These are phyloP conservation scores for Lithospermum erythrorhizon DNA, from an alignment of 257 asterid species.

Conservation along the genomic window DNA sequence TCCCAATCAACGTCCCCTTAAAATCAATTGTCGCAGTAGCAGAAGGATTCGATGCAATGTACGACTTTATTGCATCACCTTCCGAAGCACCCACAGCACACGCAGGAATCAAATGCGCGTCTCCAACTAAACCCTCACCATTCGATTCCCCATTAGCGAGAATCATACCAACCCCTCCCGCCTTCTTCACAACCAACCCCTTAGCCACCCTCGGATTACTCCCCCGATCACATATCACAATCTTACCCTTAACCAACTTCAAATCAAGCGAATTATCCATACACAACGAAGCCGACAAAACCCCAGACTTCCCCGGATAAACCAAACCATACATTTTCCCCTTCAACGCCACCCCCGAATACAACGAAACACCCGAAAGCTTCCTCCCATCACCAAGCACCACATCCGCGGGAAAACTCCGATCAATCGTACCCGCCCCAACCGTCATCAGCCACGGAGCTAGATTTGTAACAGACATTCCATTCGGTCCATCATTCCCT, in stretches of 20 bases:
- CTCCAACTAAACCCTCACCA: slow-evolving; percentile 93
- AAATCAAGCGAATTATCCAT: slow-evolving; percentile 89
- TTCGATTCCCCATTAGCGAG: slow-evolving; percentile 77
- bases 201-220: slow-evolving; percentile 88
- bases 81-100: slow-evolving; percentile 68
- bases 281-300: slow-evolving; percentile 77
- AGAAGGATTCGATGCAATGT: slow-evolving; percentile 23
- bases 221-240: slow-evolving; percentile 90
- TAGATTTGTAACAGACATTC: slow-evolving; percentile 86
- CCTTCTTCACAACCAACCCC: slow-evolving; percentile 75
- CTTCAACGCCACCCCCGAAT: slow-evolving; percentile 57
- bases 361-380: slow-evolving; percentile 67
- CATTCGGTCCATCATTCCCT: slow-evolving; percentile 94
- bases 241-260: slow-evolving; percentile 48
- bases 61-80: slow-evolving; percentile 67
- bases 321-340: slow-evolving; percentile 65
- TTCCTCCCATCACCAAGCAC: slow-evolving; percentile 55
- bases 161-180: slow-evolving; percentile 93
- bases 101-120: slow-evolving; percentile 78
- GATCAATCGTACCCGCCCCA: slow-evolving; percentile 90
- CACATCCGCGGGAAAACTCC: slow-evolving; percentile 79
- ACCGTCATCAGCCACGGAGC: slow-evolving; percentile 98
- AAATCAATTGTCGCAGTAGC: slow-evolving; percentile 62
- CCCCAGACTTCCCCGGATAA: slow-evolving; percentile 81
- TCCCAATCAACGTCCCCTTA: slow-evolving; percentile 62